These are phyloP conservation scores for Cudoniella acicularis DNA, from an alignment of 495 filamentous ascomycete genomes.

Conservation along the genomic window DNA sequence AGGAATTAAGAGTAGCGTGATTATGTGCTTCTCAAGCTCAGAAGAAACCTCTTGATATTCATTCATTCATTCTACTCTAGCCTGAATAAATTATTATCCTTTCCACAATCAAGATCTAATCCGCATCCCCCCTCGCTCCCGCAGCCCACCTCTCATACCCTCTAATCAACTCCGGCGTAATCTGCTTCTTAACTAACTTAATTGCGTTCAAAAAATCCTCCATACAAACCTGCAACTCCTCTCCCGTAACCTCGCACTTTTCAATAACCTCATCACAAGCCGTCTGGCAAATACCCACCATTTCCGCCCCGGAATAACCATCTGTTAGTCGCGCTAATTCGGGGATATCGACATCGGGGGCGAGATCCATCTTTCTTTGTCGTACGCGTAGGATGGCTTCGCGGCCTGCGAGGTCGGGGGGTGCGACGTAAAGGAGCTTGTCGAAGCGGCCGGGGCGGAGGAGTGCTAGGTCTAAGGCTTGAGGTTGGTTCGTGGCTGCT, in stretches of 20 bases:
- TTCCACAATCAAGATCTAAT: too few relatives aligned
- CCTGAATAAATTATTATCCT: too few relatives aligned
- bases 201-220: conserved; percentile 64
- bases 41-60: too few relatives aligned
- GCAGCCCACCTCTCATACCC: conserved; percentile 66
- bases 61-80: too few relatives aligned
- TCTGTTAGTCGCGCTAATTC: conserved; percentile 67
- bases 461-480: conserved; percentile 80
- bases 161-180: conserved; percentile 60
- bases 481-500: conserved; percentile 92
- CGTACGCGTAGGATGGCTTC: conserved; percentile 72
- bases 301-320: conserved; percentile 85
- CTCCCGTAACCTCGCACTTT: conserved; percentile 42
- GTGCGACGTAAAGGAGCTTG: conserved; percentile 83
- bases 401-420: conserved; percentile 72
- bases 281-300: conserved; percentile 73
- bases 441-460: conserved; percentile 87
- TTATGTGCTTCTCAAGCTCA: too few relatives aligned
- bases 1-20: too few relatives aligned
- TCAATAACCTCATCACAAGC: conserved; percentile 59
- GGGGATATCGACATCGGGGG: conserved; percentile 61
- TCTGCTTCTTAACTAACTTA: conserved; percentile 58
- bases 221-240: conserved; percentile 50
- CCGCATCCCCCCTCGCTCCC: conserved; percentile 15
- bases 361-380: conserved; percentile 54